Percentiles rank a stretch among this genome's conserved stretches.
Conservation (phyloP, 495 filamentous ascomycete species). For the Lepraria neglecta region DNA sequence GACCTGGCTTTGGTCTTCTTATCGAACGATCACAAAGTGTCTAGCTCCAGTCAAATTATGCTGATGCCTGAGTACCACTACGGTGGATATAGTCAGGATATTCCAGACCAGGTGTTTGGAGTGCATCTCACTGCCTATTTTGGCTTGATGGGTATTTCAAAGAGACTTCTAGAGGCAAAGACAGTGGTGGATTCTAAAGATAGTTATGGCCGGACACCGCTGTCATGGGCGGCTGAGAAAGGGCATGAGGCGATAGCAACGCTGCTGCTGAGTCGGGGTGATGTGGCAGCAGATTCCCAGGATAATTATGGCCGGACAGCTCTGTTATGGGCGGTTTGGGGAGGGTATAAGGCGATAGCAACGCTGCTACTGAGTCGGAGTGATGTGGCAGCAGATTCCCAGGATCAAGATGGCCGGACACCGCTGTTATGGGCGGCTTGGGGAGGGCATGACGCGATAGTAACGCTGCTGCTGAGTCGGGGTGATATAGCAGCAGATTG, state of each 20-base stretch:
- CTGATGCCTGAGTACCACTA: not conserved
- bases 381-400: too few species aligned
- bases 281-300: too few species aligned
- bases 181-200: conserved; percentile 18
- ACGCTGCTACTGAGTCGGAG: too few species aligned
- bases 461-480: too few species aligned
- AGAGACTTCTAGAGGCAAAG: not conserved
- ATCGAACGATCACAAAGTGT: conserved; percentile 9
- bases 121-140: conserved; percentile 15
- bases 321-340: too few species aligned
- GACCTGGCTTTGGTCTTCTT: conserved; percentile 13
- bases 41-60: conserved; percentile 15
- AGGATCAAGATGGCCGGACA: too few species aligned
- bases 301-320: too few species aligned
- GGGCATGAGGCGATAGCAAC: conserved; percentile 34
- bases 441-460: not conserved
- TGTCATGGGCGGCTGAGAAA: conserved; percentile 36
- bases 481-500: too few species aligned
- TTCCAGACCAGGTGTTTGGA: not conserved
- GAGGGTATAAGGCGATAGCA: too few species aligned
- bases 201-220: conserved; percentile 31
- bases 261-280: conserved; percentile 22
- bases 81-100: rapidly evolving
- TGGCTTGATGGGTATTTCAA: conserved; percentile 4
- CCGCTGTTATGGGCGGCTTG: conserved; percentile 6